Conservation (phyloP, 441 rosid species). For the Populus hybrid region DNA sequence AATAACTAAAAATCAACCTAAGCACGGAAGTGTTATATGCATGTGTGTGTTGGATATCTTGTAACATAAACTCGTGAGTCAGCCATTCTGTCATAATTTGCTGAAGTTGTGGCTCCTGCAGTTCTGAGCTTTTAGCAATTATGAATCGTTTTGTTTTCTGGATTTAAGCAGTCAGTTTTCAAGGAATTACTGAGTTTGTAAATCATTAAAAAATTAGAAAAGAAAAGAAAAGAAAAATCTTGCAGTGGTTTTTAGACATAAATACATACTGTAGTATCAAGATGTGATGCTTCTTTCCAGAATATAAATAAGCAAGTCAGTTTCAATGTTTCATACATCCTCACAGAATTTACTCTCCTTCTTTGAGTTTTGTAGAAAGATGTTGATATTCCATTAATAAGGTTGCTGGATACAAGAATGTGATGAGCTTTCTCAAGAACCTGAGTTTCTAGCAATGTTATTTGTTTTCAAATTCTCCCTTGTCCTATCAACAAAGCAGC, state of each 20-base stretch:
- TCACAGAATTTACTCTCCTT: neutral
- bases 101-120: neutral
- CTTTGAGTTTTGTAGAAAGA: neutral
- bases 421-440: neutral
- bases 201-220: neutral
- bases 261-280: neutral
- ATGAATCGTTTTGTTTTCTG: neutral
- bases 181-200: neutral
- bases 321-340: neutral
- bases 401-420: neutral
- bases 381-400: neutral
- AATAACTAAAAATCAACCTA: neutral
- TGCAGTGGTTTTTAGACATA: neutral
- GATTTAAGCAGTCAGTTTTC: neutral
- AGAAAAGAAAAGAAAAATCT: neutral
- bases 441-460: neutral
- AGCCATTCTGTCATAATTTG: neutral
- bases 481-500: neutral
- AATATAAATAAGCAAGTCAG: neutral
- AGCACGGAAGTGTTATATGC: neutral
- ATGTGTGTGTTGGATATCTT: neutral
- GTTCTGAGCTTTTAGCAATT: slow-evolving; percentile 2
- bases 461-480: neutral
- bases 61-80: neutral
- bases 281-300: neutral